A percentile compares a stretch with the other conserved stretches of the same genome.
These are phyloP conservation scores for Candida hungchunana DNA, from an alignment of 805 yeast genomes.

Conservation along the genomic window DNA sequence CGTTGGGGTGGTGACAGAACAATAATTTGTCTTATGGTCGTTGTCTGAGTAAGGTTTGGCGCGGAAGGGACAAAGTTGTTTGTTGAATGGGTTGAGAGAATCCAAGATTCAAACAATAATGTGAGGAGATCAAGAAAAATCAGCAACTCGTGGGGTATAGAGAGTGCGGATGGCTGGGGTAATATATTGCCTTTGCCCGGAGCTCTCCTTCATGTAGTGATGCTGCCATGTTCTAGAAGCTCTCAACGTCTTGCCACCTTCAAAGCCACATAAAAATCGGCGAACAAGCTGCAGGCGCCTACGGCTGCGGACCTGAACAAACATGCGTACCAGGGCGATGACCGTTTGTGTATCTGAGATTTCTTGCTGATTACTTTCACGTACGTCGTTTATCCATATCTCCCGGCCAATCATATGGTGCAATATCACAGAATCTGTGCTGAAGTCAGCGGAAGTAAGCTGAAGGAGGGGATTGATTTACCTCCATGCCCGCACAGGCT, in stretches of 20 bases:
- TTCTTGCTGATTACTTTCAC: no score
- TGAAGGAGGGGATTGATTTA: no score
- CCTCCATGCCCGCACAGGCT: no score
- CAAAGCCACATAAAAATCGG: background rate
- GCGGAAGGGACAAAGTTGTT: no score
- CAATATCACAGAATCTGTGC: no score
- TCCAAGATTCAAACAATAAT: background rate
- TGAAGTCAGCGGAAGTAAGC: no score
- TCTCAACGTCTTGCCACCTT: background rate
- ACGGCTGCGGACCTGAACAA: background rate
- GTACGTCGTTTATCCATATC: no score
- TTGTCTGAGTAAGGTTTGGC: no score
- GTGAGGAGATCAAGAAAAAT: background rate
- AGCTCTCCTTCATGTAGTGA: background rate
- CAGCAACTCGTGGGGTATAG: background rate
- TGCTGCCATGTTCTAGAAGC: background rate
- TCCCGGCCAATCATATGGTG: no score
- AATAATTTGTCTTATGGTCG: no score
- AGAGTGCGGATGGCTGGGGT: background rate
- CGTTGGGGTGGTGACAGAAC: no score
- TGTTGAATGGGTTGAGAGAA: background rate
- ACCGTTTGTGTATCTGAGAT: no score
- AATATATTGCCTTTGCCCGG: background rate
- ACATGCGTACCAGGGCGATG: background rate
- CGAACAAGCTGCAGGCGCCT: background rate